phyloP scores from a whole-genome alignment of 2,329 filamentous ascomycete species.

The Alternaria ethzedia region DNA sequence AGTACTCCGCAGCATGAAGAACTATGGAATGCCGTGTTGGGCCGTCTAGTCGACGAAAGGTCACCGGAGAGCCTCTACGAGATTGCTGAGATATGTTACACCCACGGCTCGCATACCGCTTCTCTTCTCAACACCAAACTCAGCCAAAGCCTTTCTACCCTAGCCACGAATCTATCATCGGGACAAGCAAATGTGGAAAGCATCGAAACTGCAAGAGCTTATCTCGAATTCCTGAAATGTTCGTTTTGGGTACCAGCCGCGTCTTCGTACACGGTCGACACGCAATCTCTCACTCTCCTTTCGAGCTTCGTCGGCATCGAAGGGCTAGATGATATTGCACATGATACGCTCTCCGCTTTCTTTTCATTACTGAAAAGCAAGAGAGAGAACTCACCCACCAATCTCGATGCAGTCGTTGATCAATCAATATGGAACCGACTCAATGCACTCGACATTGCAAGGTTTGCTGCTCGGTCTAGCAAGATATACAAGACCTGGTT shows the following conservation, averaged over 20 bases:
- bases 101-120: slow-evolving; percentile 21
- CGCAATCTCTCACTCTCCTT: slow-evolving; percentile 20
- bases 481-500: slow-evolving; percentile 45
- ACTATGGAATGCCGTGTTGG: slow-evolving; percentile 25
- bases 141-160: neutral
- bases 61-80: slow-evolving; percentile 27
- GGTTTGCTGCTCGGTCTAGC: slow-evolving; percentile 27
- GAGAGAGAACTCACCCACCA: neutral
- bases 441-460: slow-evolving; percentile 20
- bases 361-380: slow-evolving; percentile 19
- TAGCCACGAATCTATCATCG: slow-evolving; percentile 1
- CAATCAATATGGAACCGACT: slow-evolving; percentile 34
- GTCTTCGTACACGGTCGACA: slow-evolving; percentile 26
- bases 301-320: slow-evolving; percentile 27
- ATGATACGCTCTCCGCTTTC: slow-evolving; percentile 39
- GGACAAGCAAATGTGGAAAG: neutral
- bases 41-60: slow-evolving; percentile 19
- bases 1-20: slow-evolving; percentile 4
- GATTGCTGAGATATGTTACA: slow-evolving; percentile 33
- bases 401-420: slow-evolving; percentile 14
- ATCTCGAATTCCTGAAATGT: slow-evolving; percentile 38
- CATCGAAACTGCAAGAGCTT: slow-evolving; percentile 11
- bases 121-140: slow-evolving; percentile 18
- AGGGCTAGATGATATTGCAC: slow-evolving; percentile 26
- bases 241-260: slow-evolving; percentile 38